Base-by-base conservation (phyloP, 2,329 filamentous ascomycete genomes). In the Spiromastix sp. region DNA sequence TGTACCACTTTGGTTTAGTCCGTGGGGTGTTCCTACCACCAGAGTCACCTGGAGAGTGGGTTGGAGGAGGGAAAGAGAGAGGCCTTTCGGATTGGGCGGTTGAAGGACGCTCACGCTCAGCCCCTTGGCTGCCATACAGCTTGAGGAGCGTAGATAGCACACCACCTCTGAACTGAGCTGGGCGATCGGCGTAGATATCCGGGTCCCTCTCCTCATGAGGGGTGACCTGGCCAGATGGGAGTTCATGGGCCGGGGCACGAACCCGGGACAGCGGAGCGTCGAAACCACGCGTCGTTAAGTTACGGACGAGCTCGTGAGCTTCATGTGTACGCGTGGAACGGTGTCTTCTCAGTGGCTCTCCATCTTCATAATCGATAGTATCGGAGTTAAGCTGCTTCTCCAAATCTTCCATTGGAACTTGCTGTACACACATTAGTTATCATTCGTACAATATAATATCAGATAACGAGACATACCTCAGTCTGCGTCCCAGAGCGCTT, bases 91-190 rank as follows among this genome's bases (percentile, higher is more conserved):
- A 24, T 24, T 24, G 21, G 21, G 21, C 21, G 7, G 7, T 24
- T 7, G 21, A 24, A n/a, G 7, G 7, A n/a, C 21, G 21, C 7
- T 24, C 21, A 24, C 21, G 38, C 44, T 52, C 40, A 45, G 47
- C 39, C 48, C 47, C 45, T 47, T 67, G 64, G 41, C 73, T 64
- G 39, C 75, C 70, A 49, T 84, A 79, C 7, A 86, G 66, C 54
- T 79, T 83, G 32, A 91, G 63, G 0, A 93, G 63, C 0, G 77
- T 79, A 2, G 79, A 77, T 1, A 93, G 63, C 30, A 89, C 74
- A 19, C 85, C 82, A 19, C 78, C 79, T 32, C 78, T 74, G 53
- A 84, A 87, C 42, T 79, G 72, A 15, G 67, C 60, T 4, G 82
- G 82, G 27, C 30, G 38, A 9, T 32, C 30, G 12, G 83, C 72